phyloP scores from a whole-genome alignment of 2,329 filamentous ascomycete genomes.

The Fusarium nygamai region DNA sequence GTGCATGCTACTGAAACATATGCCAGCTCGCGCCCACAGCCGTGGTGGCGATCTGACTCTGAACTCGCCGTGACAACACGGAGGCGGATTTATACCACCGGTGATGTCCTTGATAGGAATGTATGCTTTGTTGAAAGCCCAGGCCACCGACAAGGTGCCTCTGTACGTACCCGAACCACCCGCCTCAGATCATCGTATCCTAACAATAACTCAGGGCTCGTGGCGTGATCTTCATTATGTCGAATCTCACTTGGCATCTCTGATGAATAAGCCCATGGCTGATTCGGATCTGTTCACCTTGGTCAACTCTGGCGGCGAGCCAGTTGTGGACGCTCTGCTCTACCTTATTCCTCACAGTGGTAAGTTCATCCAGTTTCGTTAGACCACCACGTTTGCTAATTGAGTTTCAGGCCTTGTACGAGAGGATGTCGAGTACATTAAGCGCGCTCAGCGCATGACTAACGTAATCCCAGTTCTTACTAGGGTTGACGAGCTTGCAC shows the following conservation, averaged over 20 bases:
- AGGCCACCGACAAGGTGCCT: constrained; percentile 65
- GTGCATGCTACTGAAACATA: constrained; percentile 71
- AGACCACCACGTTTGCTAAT: not conserved
- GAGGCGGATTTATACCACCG: constrained; percentile 72
- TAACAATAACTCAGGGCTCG: constrained; percentile 64
- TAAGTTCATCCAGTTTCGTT: constrained; percentile 48
- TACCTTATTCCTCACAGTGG: constrained; percentile 79
- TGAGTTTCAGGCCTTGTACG: constrained; percentile 43
- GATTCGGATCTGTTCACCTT: constrained; percentile 81
- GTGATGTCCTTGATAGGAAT: constrained; percentile 87
- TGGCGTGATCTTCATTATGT: constrained; percentile 75
- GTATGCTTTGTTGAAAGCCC: constrained; percentile 92
- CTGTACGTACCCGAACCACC: constrained; percentile 53
- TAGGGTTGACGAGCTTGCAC: constrained; percentile 75
- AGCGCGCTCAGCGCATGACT: constrained; percentile 74
- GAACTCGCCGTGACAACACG: constrained; percentile 68
- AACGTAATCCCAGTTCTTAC: constrained; percentile 88
- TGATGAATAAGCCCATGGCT: constrained; percentile 63
- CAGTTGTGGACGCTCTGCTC: constrained; percentile 84
- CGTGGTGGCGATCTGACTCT: constrained; percentile 87
- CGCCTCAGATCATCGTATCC: constrained; percentile 20
- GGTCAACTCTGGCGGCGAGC: constrained; percentile 82
- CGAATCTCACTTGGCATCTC: constrained; percentile 56
- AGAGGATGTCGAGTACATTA: constrained; percentile 75
- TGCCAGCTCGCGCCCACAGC: constrained; percentile 85